These are phyloP conservation scores for Pleurotus pulmonarius DNA, from an alignment of 768 basidiomycete genomes.

Conservation along the genomic window DNA sequence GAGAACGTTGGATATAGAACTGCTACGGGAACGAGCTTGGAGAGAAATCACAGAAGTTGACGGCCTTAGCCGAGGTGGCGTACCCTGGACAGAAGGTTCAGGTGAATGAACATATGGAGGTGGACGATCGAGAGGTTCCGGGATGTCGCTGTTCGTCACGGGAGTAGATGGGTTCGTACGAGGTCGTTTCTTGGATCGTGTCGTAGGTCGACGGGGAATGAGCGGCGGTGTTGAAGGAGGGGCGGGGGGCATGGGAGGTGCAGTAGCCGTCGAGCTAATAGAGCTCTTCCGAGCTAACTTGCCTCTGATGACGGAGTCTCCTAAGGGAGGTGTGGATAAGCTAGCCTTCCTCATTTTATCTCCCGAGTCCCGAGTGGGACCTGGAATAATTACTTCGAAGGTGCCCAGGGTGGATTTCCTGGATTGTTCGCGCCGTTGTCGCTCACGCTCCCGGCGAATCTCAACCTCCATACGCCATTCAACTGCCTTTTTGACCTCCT, in stretches of 20 bases:
- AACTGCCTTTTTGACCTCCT: conserved; percentile 80
- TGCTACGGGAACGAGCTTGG: conserved; percentile 43
- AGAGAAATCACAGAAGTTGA: conserved; percentile 40
- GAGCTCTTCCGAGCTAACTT: conserved; percentile 39
- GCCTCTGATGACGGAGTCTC: conserved; percentile 23
- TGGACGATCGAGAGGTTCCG: conserved; percentile 50
- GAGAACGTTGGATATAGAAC: conserved; percentile 60
- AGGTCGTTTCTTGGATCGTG: conserved; percentile 28
- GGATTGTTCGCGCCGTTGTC: conserved; percentile 60
- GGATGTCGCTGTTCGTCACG: conserved; percentile 17
- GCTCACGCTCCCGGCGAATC: conserved; percentile 69
- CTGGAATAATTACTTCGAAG: conserved; percentile 27
- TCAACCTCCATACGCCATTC: conserved; percentile 88
- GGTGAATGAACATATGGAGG: conserved; percentile 55
- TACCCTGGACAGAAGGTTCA: conserved; percentile 23
- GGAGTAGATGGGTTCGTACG: conserved; percentile 24
- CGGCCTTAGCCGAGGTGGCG: conserved; percentile 28
- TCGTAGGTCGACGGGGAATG: conserved; percentile 41
- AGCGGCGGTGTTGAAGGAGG: conserved; percentile 26
- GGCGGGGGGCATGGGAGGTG: conserved; percentile 26
- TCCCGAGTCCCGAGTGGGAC: conserved; percentile 28
- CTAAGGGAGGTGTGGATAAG: conserved; percentile 44
- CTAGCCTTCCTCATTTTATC: conserved; percentile 47
- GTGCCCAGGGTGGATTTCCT: conserved; percentile 45
- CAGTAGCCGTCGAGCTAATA: conserved; percentile 23